These are phyloP conservation scores for Fusarium illudens DNA, from an alignment of 2,329 filamentous ascomycete genomes.

Conservation along the genomic window DNA sequence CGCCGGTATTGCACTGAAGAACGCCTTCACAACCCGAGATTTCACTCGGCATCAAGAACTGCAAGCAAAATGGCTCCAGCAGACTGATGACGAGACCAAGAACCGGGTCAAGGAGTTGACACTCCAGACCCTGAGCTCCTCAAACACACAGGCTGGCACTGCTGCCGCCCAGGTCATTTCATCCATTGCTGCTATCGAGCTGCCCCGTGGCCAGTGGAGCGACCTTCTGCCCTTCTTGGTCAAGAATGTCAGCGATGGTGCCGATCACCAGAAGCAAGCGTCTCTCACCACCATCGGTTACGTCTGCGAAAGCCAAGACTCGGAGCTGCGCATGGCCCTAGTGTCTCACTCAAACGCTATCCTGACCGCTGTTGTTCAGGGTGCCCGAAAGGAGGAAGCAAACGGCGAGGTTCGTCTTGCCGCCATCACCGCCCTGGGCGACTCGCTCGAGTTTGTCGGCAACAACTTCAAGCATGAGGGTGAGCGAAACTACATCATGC, in stretches of 20 bases:
- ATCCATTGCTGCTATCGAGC: conserved; percentile 92
- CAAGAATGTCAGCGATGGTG: conserved; percentile 88
- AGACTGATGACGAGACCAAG: conserved; percentile 84
- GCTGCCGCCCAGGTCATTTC: conserved; percentile 95
- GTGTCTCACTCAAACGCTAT: conserved; percentile 95
- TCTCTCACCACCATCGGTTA: conserved; percentile 97
- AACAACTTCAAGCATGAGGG: conserved; percentile 99
- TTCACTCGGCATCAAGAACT: conserved; percentile 85
- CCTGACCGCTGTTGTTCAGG: conserved; percentile 95
- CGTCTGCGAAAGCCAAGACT: conserved; percentile 95
- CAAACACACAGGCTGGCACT: conserved; percentile 82
- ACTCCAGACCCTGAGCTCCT: conserved; percentile 84
- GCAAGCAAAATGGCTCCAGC: conserved; percentile 90
- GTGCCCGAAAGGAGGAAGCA: conserved; percentile 93
- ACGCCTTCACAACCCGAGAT: conserved; percentile 96
- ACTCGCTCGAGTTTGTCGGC: conserved; percentile 96
- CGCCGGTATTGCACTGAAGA: conserved; percentile 96
- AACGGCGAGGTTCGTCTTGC: conserved; percentile 91
- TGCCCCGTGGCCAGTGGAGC: conserved; percentile 91
- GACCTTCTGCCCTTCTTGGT: conserved; percentile 91
- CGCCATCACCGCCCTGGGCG: conserved; percentile 91
- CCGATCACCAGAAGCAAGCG: conserved; percentile 89
- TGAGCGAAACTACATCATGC: conserved; percentile 99
- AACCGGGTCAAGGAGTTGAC: conserved; percentile 86
- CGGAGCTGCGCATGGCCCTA: conserved; percentile 82